phyloP scores from a whole-genome alignment of 805 yeast species.

The Ogataea neopini region DNA sequence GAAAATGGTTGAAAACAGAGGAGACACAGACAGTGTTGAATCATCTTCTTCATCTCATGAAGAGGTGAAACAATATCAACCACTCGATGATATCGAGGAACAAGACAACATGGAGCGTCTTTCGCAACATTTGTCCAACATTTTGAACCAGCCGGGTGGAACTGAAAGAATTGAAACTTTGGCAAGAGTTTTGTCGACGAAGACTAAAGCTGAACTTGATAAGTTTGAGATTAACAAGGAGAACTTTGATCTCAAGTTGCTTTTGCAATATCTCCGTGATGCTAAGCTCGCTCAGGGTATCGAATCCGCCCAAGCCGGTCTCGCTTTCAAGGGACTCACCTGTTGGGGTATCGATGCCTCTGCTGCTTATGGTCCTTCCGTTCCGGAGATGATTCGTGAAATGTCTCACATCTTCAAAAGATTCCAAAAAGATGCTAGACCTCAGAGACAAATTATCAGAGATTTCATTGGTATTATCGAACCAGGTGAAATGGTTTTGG shows the following conservation, averaged over 20 bases:
- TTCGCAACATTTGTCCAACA: slow-evolving; percentile 31
- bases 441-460: slow-evolving; percentile 40
- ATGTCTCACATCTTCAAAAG: slow-evolving; percentile 31
- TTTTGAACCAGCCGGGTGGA: slow-evolving; percentile 30
- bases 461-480: slow-evolving; percentile 43
- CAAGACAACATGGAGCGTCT: slow-evolving; percentile 27
- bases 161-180: slow-evolving; percentile 44
- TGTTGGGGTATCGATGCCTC: slow-evolving; percentile 54
- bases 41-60: slow-evolving; percentile 22
- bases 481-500: slow-evolving; percentile 71
- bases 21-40: slow-evolving; percentile 27
- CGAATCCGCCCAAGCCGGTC: slow-evolving; percentile 52
- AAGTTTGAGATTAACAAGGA: slow-evolving; percentile 45
- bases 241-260: slow-evolving; percentile 46
- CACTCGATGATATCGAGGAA: slow-evolving; percentile 26
- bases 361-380: slow-evolving; percentile 51
- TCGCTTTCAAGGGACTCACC: slow-evolving; percentile 45
- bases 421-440: slow-evolving; percentile 34
- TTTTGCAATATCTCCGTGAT: slow-evolving; percentile 41
- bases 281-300: slow-evolving; percentile 46
- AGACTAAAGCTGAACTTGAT: slow-evolving; percentile 47
- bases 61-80: slow-evolving; percentile 29
- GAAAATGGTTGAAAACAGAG: slow-evolving; percentile 11
- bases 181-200: slow-evolving; percentile 51
- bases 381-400: slow-evolving; percentile 43